phyloP scores from a whole-genome alignment of 495 filamentous ascomycete genomes.

The Diplogelasinospora grovesii region DNA sequence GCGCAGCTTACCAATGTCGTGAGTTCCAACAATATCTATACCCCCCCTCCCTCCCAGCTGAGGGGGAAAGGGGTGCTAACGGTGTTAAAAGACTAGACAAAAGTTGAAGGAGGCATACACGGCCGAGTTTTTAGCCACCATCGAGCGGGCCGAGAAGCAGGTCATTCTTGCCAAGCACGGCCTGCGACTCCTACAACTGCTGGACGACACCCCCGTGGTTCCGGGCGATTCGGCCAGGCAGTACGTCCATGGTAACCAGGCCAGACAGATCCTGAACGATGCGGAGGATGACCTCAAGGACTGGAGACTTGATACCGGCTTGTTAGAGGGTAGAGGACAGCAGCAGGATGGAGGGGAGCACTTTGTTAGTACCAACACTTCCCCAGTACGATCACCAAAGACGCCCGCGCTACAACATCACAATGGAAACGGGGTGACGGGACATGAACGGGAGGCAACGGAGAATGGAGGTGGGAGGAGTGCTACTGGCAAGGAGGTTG shows the following conservation, averaged over 20 bases:
- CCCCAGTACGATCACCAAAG: too few relatives aligned
- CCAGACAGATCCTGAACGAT: conserved; percentile 82
- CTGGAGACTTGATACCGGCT: conserved; percentile 50
- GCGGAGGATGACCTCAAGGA: conserved; percentile 78
- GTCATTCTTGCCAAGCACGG: conserved; percentile 86
- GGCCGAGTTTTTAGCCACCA: conserved; percentile 74
- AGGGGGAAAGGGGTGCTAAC: too few relatives aligned
- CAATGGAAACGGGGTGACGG: too few relatives aligned
- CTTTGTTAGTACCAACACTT: neutral
- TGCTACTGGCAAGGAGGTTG: too few relatives aligned
- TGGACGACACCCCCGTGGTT: conserved; percentile 88
- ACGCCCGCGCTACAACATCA: too few relatives aligned
- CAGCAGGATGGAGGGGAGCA: neutral
- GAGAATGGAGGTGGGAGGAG: too few relatives aligned
- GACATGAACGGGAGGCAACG: too few relatives aligned
- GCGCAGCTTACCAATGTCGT: conserved; percentile 94
- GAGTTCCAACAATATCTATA: conserved; percentile 17
- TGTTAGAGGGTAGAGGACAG: too few relatives aligned
- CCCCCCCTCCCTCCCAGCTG: neutral
- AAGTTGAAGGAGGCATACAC: conserved; percentile 94
- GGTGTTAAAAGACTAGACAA: conserved; percentile 63
- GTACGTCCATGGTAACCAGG: conserved; percentile 58
- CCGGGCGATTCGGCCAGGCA: conserved; percentile 68
- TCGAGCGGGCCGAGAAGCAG: conserved; percentile 95
- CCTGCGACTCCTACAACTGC: conserved; percentile 70